Evolutionary conservation across 1,139 yeast species (phyloP).

Genomic region (Yamadazyma sp.): DNA sequence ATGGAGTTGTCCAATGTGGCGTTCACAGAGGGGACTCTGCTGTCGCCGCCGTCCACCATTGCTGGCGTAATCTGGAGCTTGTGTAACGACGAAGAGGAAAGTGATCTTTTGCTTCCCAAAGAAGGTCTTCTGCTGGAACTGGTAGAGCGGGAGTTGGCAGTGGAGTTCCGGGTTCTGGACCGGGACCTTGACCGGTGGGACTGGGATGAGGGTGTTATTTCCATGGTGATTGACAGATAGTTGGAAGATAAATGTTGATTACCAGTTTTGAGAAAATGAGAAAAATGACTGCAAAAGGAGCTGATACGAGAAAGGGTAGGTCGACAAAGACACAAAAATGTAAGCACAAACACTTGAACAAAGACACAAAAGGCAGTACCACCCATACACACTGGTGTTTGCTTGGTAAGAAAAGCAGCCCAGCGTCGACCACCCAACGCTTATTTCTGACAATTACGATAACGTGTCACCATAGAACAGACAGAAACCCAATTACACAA

Average conservation of each 20-base stretch:
- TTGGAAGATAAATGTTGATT: too few relatives aligned
- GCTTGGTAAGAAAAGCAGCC: not conserved
- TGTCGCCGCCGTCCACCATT: constrained; percentile 26
- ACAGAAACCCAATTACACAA: too few relatives aligned
- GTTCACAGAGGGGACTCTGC: constrained; percentile 35
- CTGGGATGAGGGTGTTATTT: constrained; percentile 25
- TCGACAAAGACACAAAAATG: not conserved
- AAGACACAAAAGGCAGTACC: not conserved
- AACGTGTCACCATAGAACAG: too few relatives aligned
- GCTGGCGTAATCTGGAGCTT: constrained; percentile 30
- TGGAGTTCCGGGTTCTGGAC: constrained; percentile 37
- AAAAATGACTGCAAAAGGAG: not conserved
- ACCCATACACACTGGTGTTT: not conserved
- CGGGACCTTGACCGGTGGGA: constrained; percentile 35
- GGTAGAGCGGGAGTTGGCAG: constrained; percentile 36
- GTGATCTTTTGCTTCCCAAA: constrained; percentile 27
- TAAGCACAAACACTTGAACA: not conserved
- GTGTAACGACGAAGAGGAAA: constrained; percentile 29
- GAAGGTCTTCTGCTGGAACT: constrained; percentile 41
- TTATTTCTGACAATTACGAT: too few relatives aligned
- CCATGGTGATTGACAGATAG: constrained; percentile 23
- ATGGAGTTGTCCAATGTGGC: constrained; percentile 65
- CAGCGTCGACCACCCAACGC: too few relatives aligned
- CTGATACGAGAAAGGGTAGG: not conserved
- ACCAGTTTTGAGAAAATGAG: not conserved